Evolutionary conservation across 768 basidiomycete species (phyloP), one percentile per base, ranked within the genome.

Genomic region (Suillus spraguei): DNA sequence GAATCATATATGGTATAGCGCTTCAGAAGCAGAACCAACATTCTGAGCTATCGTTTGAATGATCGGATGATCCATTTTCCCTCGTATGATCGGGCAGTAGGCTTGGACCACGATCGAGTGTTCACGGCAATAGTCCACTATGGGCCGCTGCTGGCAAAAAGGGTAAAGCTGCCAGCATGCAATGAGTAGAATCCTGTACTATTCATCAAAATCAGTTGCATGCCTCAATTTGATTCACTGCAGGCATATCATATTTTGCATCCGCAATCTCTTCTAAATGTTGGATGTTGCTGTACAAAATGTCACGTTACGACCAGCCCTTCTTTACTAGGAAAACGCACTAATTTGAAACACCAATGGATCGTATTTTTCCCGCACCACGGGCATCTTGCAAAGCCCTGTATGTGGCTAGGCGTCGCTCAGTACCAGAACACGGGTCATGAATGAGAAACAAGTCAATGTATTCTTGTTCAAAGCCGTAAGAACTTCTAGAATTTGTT

Each of bases 261-360:
- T 76, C 75, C 63, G 76, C 80, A 59, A 94, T 88, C 74, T 94
- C 91, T 67, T 93, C 85, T 5, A 94, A 78, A 68, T 94, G 92
- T 52, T 85, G 83, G 39, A 90, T 70, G 24, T 83, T 83, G 67
- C 92, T 94, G n/a, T 38, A n/a, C 53, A 17, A 56, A 39, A 24
- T 24, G 16, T 24, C 17, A 24, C 38, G 17, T 58, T 41, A 24
- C 38, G 17, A 56, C 36, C 9, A 11, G 0, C 38, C 28, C 38
- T 56, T 24, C 10, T 50, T 17, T 22, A 55, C 28, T 38, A 35
- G 39, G 9, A 16, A 50, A 42, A 4, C 89, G 54, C 67, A 92
- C 91, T 87, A 95, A 76, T 95, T 95, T 1, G 91, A 93, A 8
- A 94, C 92, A 3, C 92, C 92, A n/a, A 92, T 84, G 5, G 81